phyloP scores from a whole-genome alignment of 2,329 filamentous ascomycete genomes.

The Graphium sp. region DNA sequence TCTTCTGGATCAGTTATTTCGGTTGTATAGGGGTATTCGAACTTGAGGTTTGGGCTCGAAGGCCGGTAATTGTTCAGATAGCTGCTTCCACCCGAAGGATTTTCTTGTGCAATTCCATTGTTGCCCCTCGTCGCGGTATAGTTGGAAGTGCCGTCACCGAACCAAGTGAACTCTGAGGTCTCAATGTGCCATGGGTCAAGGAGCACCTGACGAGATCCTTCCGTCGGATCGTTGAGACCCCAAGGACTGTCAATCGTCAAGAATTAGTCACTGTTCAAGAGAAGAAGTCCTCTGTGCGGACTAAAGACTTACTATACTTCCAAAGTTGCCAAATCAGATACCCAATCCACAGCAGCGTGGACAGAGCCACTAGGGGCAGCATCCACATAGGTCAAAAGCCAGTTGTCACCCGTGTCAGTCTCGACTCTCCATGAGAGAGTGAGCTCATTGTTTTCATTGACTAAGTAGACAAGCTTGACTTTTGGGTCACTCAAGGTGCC shows the following conservation, averaged over 20 bases:
- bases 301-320: constrained; percentile 29
- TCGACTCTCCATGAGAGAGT: constrained; percentile 39
- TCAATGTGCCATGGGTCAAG: constrained; percentile 27
- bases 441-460: constrained; percentile 26
- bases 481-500: constrained; percentile 34
- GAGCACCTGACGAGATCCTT: constrained; percentile 24
- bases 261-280: not conserved
- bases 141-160: constrained; percentile 23
- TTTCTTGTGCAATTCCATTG: constrained; percentile 38
- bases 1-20: constrained; percentile 14
- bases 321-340: constrained; percentile 32
- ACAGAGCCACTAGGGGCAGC: constrained; percentile 26
- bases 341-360: constrained; percentile 38
- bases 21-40: constrained; percentile 25
- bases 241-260: constrained; percentile 27
- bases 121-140: constrained; percentile 40
- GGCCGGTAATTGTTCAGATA: constrained; percentile 27
- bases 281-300: no score
- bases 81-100: constrained; percentile 22
- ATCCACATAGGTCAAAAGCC: constrained; percentile 42
- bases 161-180: constrained; percentile 35
- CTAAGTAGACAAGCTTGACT: constrained; percentile 36
- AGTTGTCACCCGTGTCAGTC: constrained; percentile 38
- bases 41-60: constrained; percentile 19
- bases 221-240: constrained; percentile 34